Base-by-base conservation (phyloP, 768 basidiomycete species). In the Russula abietina region DNA sequence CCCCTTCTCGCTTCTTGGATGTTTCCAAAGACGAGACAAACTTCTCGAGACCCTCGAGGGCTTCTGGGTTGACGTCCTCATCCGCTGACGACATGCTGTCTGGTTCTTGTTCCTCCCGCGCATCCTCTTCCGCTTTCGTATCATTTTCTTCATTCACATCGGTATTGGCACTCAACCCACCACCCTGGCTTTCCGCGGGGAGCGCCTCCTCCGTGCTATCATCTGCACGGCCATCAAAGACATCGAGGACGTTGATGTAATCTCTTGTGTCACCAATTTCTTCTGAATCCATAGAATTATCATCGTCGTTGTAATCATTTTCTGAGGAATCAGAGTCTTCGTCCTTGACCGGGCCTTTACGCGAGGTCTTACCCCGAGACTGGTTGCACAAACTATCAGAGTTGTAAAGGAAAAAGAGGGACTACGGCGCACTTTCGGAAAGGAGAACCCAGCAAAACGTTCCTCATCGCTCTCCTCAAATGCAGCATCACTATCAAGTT, bases 381-480 rank as follows among this genome's bases (percentile, higher is more conserved):
- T 64, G 8, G 28, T 48, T 46, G 17, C 8, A 22, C 26, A 53
- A 12, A 19, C 7, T 3, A 10, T 57, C 11, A 54, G 50, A 61
- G 53, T 67, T 55, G 39, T 50, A 28, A 49, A 17, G 26, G 53
- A 56, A 19, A 53, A 12, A 45, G 55, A 45, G 58, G 33, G 7
- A 14, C 17, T 14, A 36, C 7, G 30, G 56, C 66, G 64, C 76
- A 68, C 73, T 60, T 69, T 71, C 7, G 82, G 67, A 64, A 81
- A 80, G 16, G 64, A 68, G 65, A 87, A 87, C 3, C 84, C 86
- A 11, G 84, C 85, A 73, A 86, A 92, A 3, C 79, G 76, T n/a
- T 93, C 91, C 61, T 86, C 86, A 38, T 91, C 91, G 59, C 82
- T 85, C 71, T 90, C 88, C 64, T 91, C 89, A 63, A 91, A 90